Conservation (phyloP, 2,329 filamentous ascomycete species). For the Alternaria consortialis region DNA sequence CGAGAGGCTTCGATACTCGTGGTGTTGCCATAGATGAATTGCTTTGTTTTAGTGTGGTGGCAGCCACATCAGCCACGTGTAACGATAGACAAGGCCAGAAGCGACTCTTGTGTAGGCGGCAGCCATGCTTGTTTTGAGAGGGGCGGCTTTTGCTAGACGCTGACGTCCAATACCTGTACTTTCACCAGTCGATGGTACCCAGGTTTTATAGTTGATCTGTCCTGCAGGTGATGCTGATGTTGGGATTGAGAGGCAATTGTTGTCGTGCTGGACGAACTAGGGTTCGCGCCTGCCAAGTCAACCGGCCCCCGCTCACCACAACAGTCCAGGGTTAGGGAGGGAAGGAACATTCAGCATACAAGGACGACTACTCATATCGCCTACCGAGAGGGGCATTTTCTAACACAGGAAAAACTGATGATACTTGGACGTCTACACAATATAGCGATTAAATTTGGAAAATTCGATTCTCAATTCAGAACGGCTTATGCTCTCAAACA, state of each 20-base stretch:
- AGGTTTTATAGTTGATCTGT: not conserved
- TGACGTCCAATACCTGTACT: not conserved
- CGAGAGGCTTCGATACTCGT: not conserved
- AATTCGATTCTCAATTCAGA: conserved; percentile 2
- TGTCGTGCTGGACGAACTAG: not conserved
- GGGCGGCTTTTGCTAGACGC: not conserved
- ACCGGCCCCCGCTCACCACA: not conserved
- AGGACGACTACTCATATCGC: not conserved
- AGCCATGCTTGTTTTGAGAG: too few relatives aligned
- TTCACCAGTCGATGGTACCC: not conserved
- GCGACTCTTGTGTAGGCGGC: too few relatives aligned
- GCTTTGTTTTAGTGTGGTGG: too few relatives aligned
- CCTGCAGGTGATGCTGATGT: not conserved
- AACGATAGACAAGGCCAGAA: too few relatives aligned
- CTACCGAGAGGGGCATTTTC: not conserved
- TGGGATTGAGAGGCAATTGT: not conserved
- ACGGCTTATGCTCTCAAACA: conserved; percentile 8
- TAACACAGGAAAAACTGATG: not conserved
- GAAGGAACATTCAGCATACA: not conserved
- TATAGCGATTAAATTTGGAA: not conserved
- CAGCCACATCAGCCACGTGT: too few relatives aligned
- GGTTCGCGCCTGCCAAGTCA: not conserved
- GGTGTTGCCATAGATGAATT: not conserved
- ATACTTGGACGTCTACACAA: not conserved
- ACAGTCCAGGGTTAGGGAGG: not conserved